Evolutionary conservation across 805 yeast species (phyloP).

Genomic region (Teunomyces panamensis): DNA sequence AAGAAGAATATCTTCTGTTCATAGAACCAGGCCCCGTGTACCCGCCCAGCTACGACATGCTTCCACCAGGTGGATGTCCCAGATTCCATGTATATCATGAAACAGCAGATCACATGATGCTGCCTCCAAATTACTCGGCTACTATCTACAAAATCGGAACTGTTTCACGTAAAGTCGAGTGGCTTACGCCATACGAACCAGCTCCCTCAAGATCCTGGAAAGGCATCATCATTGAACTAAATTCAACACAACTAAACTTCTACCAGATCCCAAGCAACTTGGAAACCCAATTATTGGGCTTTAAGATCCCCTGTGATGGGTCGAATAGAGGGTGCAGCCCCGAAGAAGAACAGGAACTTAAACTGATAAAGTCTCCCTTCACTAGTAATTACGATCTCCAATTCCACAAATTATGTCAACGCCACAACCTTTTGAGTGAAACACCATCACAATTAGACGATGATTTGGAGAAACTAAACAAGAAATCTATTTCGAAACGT

Average conservation of each 20-base stretch:
- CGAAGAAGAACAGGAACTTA: slow-evolving; percentile 10
- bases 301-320: slow-evolving; percentile 12
- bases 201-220: slow-evolving; percentile 71
- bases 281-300: slow-evolving; percentile 25
- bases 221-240: slow-evolving; percentile 64
- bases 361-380: slow-evolving; percentile 14
- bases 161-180: slow-evolving; percentile 65
- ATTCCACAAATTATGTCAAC: slow-evolving; percentile 23
- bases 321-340: slow-evolving; percentile 8
- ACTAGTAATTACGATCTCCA: slow-evolving; percentile 27
- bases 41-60: slow-evolving; percentile 35
- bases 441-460: slow-evolving; percentile 1
- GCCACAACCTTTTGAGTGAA: slow-evolving; percentile 12
- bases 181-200: slow-evolving; percentile 73
- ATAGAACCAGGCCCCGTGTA: slow-evolving; percentile 38
- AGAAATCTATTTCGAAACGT: slow-evolving; percentile 1
- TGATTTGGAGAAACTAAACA: neutral
- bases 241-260: slow-evolving; percentile 82
- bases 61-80: slow-evolving; percentile 47
- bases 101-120: neutral
- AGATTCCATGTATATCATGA: slow-evolving; percentile 25
- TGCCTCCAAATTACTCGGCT: slow-evolving; percentile 64
- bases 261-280: slow-evolving; percentile 43
- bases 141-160: slow-evolving; percentile 59
- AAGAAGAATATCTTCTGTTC: slow-evolving; percentile 19